Conservation (phyloP, 495 filamentous ascomycete species). For the Cryomyces antarcticus region DNA sequence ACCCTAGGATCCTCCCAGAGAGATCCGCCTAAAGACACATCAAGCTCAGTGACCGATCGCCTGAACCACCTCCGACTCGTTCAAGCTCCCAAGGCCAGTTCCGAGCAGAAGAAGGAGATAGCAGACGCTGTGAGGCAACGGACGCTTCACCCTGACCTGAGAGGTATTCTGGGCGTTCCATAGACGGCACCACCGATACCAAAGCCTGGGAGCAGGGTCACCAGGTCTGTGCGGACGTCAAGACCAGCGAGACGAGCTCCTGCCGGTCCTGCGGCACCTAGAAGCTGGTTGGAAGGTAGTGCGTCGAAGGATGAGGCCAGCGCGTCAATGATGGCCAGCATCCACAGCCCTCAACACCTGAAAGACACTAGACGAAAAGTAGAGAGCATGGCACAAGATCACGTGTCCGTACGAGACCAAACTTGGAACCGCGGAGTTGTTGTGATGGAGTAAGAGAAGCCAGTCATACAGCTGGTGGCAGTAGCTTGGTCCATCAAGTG, state of each 20-base stretch:
- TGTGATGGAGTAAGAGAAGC: neutral
- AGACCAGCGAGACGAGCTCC: constrained; percentile 22
- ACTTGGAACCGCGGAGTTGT: constrained; percentile 15
- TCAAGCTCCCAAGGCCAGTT: constrained; percentile 12
- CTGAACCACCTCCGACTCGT: constrained; percentile 17
- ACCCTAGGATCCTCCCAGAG: neutral
- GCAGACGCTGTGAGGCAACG: constrained; percentile 14
- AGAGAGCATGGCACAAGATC: neutral
- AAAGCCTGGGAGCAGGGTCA: constrained; percentile 27
- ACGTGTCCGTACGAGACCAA: constrained; percentile 5
- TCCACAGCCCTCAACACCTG: neutral
- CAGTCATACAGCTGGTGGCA: constrained; percentile 1
- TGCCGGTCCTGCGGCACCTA: constrained; percentile 49
- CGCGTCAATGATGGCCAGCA: constrained; percentile 2
- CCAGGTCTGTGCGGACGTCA: neutral
- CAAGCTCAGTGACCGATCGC: constrained; percentile 19
- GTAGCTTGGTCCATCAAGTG: constrained; percentile 34
- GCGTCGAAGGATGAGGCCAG: neutral
- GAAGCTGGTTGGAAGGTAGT: constrained; percentile 37
- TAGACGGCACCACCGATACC: constrained; percentile 48
- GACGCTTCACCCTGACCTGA: constrained; percentile 32
- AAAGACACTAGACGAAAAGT: neutral
- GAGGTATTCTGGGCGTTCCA: constrained; percentile 45
- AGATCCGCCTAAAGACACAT: neutral
- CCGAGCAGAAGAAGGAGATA: constrained; percentile 11